Percentiles rank a stretch among this genome's conserved stretches.
Conservation (phyloP, 768 basidiomycete species). For the Phanerodontia chrysosporium region DNA sequence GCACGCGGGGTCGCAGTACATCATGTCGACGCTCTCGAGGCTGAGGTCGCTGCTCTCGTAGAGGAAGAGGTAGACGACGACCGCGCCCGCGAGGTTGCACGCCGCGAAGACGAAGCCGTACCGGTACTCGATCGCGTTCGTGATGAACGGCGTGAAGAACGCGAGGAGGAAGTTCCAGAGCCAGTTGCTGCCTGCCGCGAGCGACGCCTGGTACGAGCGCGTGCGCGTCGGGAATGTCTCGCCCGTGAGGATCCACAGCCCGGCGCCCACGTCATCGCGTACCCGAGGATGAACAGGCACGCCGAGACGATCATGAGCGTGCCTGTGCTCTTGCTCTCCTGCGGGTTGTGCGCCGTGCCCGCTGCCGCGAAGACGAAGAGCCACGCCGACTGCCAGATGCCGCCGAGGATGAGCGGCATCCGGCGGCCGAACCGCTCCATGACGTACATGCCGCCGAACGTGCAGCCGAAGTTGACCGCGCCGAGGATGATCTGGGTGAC, state of each 20-base stretch:
- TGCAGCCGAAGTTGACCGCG: slow-evolving; percentile 67
- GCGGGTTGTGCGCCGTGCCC: slow-evolving; percentile 58
- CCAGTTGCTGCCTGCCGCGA: slow-evolving; percentile 66
- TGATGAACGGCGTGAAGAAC: slow-evolving; percentile 79
- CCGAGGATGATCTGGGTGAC: slow-evolving; percentile 75
- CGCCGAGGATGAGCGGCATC: too few species aligned
- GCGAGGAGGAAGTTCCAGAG: slow-evolving; percentile 68
- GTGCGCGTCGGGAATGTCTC: slow-evolving; percentile 75
- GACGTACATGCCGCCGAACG: slow-evolving; percentile 71
- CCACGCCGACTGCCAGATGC: slow-evolving; percentile 56
- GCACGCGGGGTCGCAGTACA: slow-evolving; percentile 61
- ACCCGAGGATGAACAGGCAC: slow-evolving; percentile 69
- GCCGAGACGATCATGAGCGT: slow-evolving; percentile 46
- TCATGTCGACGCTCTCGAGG: slow-evolving; percentile 61
- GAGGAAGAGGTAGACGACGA: slow-evolving; percentile 68
- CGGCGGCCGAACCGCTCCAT: too few species aligned
- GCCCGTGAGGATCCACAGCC: slow-evolving; percentile 76
- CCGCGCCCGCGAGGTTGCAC: slow-evolving; percentile 56
- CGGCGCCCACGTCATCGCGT: slow-evolving; percentile 69
- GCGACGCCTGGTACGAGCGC: slow-evolving; percentile 64
- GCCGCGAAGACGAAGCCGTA: slow-evolving; percentile 70
- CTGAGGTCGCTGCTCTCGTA: slow-evolving; percentile 69
- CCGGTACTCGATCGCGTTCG: slow-evolving; percentile 46
- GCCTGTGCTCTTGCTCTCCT: slow-evolving; percentile 25
- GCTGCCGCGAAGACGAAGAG: slow-evolving; percentile 66